Evolutionary conservation across 1,139 yeast species (phyloP).

Genomic region (Yamadazyma pseudoaaseri): DNA sequence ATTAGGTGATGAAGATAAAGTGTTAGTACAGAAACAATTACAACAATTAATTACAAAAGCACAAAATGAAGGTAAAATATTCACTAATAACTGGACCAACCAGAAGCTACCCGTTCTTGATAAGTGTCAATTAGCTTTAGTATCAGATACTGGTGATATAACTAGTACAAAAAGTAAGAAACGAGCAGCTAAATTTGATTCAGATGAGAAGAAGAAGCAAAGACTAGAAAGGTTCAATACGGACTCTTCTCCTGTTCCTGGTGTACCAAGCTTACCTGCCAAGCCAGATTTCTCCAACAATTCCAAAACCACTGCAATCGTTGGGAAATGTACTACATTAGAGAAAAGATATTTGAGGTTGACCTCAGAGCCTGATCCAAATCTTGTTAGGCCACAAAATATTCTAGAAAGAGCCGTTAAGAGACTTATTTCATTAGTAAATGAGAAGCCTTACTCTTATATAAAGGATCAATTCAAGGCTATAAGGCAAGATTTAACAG

Average conservation of each 20-base stretch:
- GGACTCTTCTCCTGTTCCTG: slow-evolving; percentile 4
- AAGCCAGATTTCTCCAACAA: slow-evolving; percentile 8
- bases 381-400: slow-evolving; percentile 69
- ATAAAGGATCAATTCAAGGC: slow-evolving; percentile 89
- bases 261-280: slow-evolving; percentile 5
- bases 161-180: not conserved
- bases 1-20: slow-evolving; percentile 20
- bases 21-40: slow-evolving; percentile 27
- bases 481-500: slow-evolving; percentile 88
- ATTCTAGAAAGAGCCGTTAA: slow-evolving; percentile 60
- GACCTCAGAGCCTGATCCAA: slow-evolving; percentile 91
- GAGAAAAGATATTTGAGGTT: slow-evolving; percentile 81
- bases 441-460: slow-evolving; percentile 62
- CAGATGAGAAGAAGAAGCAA: slow-evolving; percentile 40
- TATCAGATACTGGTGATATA: not conserved
- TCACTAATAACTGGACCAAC: slow-evolving; percentile 58
- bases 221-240: slow-evolving; percentile 52
- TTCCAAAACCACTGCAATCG: slow-evolving; percentile 26
- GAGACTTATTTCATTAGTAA: slow-evolving; percentile 47
- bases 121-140: slow-evolving; percentile 12
- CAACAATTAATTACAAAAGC: slow-evolving; percentile 40
- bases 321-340: slow-evolving; percentile 63
- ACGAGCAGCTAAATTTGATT: slow-evolving; percentile 17
- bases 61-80: slow-evolving; percentile 41
- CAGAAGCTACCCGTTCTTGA: slow-evolving; percentile 57